These are phyloP conservation scores for Penicillium lagena DNA, from an alignment of 495 filamentous ascomycete genomes.

Conservation along the genomic window DNA sequence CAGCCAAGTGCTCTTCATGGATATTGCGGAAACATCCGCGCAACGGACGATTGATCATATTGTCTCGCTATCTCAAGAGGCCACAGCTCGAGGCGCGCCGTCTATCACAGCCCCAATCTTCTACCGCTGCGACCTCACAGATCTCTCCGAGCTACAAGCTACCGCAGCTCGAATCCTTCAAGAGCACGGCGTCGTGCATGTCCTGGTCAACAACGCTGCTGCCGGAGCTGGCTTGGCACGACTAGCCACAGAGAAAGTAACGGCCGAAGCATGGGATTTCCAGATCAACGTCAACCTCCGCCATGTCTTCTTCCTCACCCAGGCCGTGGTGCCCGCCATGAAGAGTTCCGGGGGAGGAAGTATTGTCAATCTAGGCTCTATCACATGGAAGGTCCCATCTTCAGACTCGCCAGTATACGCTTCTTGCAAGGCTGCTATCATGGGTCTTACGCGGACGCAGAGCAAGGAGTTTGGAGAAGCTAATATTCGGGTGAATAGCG, in stretches of 20 bases:
- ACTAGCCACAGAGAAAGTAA: constrained; percentile 16
- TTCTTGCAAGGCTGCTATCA: constrained; percentile 23
- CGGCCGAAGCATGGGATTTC: constrained; percentile 18
- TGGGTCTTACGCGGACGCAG: constrained; percentile 16
- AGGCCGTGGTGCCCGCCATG: constrained; percentile 22
- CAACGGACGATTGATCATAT: constrained; percentile 3
- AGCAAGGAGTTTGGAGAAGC: constrained; percentile 9
- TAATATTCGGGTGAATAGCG: constrained; percentile 17
- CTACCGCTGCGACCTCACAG: constrained; percentile 38
- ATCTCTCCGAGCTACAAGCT: constrained; percentile 16
- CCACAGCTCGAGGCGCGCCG: neutral
- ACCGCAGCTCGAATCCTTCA: constrained; percentile 22
- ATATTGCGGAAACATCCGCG: constrained; percentile 26
- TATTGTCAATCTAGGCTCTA: constrained; percentile 24
- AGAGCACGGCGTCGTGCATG: constrained; percentile 21
- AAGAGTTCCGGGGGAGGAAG: constrained; percentile 11
- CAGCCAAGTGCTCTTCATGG: constrained; percentile 41
- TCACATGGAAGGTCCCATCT: constrained; percentile 23
- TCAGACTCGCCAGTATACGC: constrained; percentile 12
- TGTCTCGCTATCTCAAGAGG: neutral
- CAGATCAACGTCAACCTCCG: constrained; percentile 21
- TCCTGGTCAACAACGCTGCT: constrained; percentile 36
- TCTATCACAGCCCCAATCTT: constrained; percentile 5
- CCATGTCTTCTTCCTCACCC: constrained; percentile 29
- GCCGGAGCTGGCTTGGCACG: constrained; percentile 7